Evolutionary conservation across 2,329 filamentous ascomycete species (phyloP).

Genomic region (Endocalyx cinctus): DNA sequence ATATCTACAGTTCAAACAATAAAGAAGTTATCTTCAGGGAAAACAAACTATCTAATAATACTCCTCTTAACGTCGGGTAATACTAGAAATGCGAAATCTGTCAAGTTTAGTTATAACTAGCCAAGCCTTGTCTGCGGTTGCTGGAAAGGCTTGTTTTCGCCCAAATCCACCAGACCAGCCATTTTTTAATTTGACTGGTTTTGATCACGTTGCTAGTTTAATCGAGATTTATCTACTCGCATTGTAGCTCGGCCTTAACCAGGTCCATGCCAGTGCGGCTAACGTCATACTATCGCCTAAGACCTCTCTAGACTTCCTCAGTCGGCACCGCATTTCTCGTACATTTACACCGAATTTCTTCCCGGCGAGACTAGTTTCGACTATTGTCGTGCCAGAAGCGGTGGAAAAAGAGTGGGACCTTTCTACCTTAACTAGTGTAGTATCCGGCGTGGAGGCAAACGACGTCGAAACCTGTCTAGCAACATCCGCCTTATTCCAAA

Average conservation of each 20-base stretch:
- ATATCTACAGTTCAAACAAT: too few species aligned
- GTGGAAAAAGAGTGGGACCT: constrained; percentile 25
- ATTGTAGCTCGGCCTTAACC: constrained; percentile 33
- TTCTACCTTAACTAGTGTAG: constrained; percentile 24
- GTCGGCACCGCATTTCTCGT: constrained; percentile 34
- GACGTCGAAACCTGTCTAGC: constrained; percentile 26
- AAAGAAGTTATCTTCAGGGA: too few species aligned
- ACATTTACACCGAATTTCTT: constrained; percentile 41
- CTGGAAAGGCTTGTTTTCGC: constrained; percentile 31
- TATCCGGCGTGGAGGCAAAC: constrained; percentile 45
- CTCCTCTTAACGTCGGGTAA: constrained; percentile 51
- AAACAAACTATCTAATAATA: constrained; percentile 20
- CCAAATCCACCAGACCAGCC: constrained; percentile 24
- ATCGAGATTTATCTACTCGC: constrained; percentile 48
- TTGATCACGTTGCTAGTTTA: constrained; percentile 51
- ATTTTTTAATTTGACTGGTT: constrained; percentile 44
- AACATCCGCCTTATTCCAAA: constrained; percentile 22
- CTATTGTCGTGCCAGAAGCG: constrained; percentile 3
- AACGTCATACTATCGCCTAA: constrained; percentile 36
- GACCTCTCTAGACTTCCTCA: constrained; percentile 34
- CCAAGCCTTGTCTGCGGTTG: constrained; percentile 37
- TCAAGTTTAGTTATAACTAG: constrained; percentile 36
- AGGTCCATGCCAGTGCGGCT: constrained; percentile 40
- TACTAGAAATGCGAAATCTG: constrained; percentile 47
- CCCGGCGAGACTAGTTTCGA: constrained; percentile 20